Evolutionary conservation across 1,139 yeast species (phyloP).

Genomic region (Meyerozyma elateridarum): DNA sequence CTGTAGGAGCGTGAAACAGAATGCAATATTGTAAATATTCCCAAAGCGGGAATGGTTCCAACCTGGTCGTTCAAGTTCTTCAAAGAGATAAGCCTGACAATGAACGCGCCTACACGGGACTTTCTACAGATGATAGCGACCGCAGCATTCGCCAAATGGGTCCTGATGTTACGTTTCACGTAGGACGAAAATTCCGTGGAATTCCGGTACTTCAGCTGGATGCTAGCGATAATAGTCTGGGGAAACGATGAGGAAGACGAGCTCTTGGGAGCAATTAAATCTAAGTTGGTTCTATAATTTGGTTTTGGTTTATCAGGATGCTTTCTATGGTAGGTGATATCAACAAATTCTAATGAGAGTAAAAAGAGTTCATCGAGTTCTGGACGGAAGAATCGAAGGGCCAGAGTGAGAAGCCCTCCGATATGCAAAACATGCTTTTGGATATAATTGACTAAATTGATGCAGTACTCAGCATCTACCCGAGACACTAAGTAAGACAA

Average conservation of each 20-base stretch:
- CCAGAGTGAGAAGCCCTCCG: constrained; percentile 38
- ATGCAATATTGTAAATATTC: constrained; percentile 29
- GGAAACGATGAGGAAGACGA: constrained; percentile 6
- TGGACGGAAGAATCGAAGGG: constrained; percentile 32
- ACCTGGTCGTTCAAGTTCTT: constrained; percentile 39
- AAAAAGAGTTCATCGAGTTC: constrained; percentile 39
- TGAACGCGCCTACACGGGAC: constrained; percentile 25
- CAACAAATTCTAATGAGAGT: constrained; percentile 37
- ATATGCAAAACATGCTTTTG: constrained; percentile 37
- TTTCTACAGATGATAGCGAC: not conserved
- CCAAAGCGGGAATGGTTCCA: constrained; percentile 43
- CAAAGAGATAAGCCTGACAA: constrained; percentile 40
- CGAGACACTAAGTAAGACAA: constrained; percentile 12
- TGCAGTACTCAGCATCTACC: constrained; percentile 11
- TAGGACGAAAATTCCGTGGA: constrained; percentile 10
- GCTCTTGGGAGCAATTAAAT: constrained; percentile 2
- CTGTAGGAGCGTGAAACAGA: constrained; percentile 31
- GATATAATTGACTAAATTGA: constrained; percentile 29
- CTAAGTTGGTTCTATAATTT: not conserved
- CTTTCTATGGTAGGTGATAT: constrained; percentile 26
- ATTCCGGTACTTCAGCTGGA: constrained; percentile 7
- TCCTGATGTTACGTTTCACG: constrained; percentile 6
- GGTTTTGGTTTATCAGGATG: constrained; percentile 27
- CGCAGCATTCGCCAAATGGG: not conserved
- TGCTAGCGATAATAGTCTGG: not conserved